phyloP scores from a whole-genome alignment of 768 basidiomycete genomes.

The Boletus speciosus region DNA sequence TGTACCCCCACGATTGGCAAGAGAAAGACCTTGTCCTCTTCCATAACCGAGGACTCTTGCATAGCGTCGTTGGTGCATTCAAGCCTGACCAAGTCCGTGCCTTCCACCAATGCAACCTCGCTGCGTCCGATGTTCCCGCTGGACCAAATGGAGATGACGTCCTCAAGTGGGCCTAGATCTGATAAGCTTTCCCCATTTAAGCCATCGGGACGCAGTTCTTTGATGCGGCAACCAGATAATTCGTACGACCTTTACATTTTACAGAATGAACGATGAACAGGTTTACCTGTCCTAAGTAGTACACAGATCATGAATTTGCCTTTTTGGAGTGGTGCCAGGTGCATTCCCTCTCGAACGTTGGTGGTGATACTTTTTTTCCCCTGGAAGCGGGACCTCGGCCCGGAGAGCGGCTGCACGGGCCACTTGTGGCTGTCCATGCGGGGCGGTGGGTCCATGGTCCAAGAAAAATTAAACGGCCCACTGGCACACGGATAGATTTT shows the following conservation, averaged over 20 bases:
- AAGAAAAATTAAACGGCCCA: too few relatives aligned
- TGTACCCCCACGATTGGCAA: slow-evolving; percentile 88
- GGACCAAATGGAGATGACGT: slow-evolving; percentile 49
- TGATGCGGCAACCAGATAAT: slow-evolving; percentile 2
- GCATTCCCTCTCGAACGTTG: background rate
- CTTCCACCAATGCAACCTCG: slow-evolving; percentile 59
- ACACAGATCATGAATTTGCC: slow-evolving; percentile 13
- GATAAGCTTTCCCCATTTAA: background rate
- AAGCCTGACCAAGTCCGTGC: slow-evolving; percentile 43
- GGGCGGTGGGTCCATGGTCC: too few relatives aligned
- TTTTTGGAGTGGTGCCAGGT: slow-evolving; percentile 1
- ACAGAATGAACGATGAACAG: background rate
- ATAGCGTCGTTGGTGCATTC: slow-evolving; percentile 68
- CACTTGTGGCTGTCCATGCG: too few relatives aligned
- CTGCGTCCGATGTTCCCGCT: slow-evolving; percentile 45
- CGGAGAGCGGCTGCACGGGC: too few relatives aligned
- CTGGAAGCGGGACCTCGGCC: too few relatives aligned
- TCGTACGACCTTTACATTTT: background rate
- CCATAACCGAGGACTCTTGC: slow-evolving; percentile 69
- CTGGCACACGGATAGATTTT: too few relatives aligned
- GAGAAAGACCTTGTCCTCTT: slow-evolving; percentile 65
- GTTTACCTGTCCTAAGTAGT: slow-evolving; percentile 5
- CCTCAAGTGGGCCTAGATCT: slow-evolving; percentile 37
- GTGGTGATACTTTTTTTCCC: too few relatives aligned
- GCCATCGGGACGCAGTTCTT: slow-evolving; percentile 2